These are phyloP conservation scores for Zasmidium angulare DNA, from an alignment of 2,329 filamentous ascomycete species.

Conservation along the genomic window DNA sequence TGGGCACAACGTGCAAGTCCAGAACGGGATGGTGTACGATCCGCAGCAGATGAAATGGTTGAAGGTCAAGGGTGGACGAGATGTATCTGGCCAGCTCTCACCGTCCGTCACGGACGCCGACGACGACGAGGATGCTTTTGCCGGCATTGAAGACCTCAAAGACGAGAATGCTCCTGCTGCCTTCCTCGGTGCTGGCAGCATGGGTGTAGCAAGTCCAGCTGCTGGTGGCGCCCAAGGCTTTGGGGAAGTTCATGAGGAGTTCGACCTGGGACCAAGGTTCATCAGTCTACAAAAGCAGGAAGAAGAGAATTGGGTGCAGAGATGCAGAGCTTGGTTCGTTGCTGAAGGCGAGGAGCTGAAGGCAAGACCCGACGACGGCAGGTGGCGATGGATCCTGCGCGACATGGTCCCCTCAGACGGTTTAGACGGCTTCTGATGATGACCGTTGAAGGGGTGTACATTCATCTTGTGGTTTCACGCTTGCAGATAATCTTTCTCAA, in stretches of 20 bases:
- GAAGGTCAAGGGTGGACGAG: constrained; percentile 53
- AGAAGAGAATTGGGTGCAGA: constrained; percentile 85
- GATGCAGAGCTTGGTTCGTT: constrained; percentile 82
- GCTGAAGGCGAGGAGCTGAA: constrained; percentile 53
- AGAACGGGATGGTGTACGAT: constrained; percentile 98
- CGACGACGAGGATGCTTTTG: constrained; percentile 90
- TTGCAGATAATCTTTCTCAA: constrained; percentile 24
- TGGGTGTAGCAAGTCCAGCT: constrained; percentile 30
- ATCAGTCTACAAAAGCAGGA: constrained; percentile 85
- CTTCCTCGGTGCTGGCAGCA: constrained; percentile 15
- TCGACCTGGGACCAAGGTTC: constrained; percentile 95
- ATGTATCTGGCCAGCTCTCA: constrained; percentile 37
- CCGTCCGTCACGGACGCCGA: constrained; percentile 69
- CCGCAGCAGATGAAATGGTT: constrained; percentile 97
- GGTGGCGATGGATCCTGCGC: constrained; percentile 42
- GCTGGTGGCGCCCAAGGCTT: constrained; percentile 55
- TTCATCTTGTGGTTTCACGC: constrained; percentile 13
- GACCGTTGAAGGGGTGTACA: constrained; percentile 5
- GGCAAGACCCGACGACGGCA: constrained; percentile 70
- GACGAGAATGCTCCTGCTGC: constrained; percentile 51
- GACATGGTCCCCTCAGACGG: constrained; percentile 23
- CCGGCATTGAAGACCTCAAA: constrained; percentile 88
- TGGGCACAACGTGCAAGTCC: constrained; percentile 82
- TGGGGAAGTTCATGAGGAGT: constrained; percentile 78
- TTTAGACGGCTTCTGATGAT: constrained; percentile 15